These are phyloP conservation scores for Pulveroboletus frians DNA, from an alignment of 768 basidiomycete genomes.

Conservation along the genomic window DNA sequence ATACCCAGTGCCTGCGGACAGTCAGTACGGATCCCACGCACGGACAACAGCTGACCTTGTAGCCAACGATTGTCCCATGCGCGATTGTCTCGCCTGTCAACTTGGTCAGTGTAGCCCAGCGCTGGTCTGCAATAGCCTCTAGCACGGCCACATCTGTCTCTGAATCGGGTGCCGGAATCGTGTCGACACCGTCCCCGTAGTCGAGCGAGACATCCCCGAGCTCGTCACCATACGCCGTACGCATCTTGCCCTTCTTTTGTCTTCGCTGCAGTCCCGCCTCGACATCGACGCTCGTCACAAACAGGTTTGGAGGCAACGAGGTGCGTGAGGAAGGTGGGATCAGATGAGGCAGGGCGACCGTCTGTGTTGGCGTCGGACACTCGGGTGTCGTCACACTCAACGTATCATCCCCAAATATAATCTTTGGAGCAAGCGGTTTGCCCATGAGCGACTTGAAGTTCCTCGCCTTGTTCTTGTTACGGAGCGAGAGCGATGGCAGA, in stretches of 20 bases:
- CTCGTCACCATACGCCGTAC: slow-evolving; percentile 32
- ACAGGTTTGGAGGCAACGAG: slow-evolving; percentile 53
- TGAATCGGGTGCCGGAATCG: neutral
- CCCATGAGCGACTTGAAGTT: slow-evolving; percentile 54
- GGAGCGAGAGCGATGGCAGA: slow-evolving; percentile 45
- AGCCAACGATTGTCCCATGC: slow-evolving; percentile 37
- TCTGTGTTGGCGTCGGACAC: neutral
- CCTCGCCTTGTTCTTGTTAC: slow-evolving; percentile 73
- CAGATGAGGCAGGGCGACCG: slow-evolving; percentile 31
- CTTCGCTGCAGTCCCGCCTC: slow-evolving; percentile 40
- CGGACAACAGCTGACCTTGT: slow-evolving; percentile 38
- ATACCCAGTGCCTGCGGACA: slow-evolving; percentile 49
- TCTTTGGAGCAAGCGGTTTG: slow-evolving; percentile 42
- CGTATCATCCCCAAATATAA: slow-evolving; percentile 40
- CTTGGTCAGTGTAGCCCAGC: slow-evolving; percentile 18
- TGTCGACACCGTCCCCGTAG: slow-evolving; percentile 1
- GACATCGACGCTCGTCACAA: slow-evolving; percentile 71
- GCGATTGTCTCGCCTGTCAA: slow-evolving; percentile 25
- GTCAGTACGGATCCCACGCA: neutral
- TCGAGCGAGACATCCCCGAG: slow-evolving; percentile 6
- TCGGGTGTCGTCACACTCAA: neutral
- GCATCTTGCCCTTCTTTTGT: slow-evolving; percentile 34
- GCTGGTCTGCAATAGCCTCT: slow-evolving; percentile 8
- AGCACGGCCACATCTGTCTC: slow-evolving; percentile 7
- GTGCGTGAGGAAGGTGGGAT: slow-evolving; percentile 63